phyloP scores from a whole-genome alignment of 192 early-diverging fungal species.

The Geranomyces michiganensis region DNA sequence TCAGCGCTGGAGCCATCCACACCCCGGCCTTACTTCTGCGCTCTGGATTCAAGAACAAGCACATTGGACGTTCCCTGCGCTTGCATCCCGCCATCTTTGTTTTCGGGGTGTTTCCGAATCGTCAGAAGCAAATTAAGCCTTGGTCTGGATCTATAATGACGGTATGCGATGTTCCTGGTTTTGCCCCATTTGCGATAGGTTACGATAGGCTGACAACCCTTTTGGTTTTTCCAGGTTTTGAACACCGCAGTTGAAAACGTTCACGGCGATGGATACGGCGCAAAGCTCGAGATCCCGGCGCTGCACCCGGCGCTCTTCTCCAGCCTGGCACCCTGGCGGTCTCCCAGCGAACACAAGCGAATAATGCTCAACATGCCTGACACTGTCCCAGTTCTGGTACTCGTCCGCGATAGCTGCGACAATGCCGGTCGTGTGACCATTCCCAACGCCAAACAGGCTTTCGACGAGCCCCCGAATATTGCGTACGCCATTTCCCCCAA shows the following conservation, averaged over 20 bases:
- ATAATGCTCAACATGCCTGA: conserved; percentile 51
- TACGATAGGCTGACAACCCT: too few species aligned
- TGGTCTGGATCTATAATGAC: conserved; percentile 66
- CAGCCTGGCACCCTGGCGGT: conserved; percentile 51
- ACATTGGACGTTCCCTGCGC: conserved; percentile 69
- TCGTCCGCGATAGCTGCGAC: conserved; percentile 65
- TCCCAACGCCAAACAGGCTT: conserved; percentile 45
- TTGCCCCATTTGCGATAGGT: neutral
- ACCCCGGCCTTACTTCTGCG: conserved; percentile 65
- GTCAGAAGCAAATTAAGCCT: conserved; percentile 37
- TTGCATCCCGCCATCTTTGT: conserved; percentile 65
- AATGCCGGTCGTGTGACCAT: conserved; percentile 44
- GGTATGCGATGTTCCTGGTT: neutral
- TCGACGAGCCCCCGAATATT: conserved; percentile 32
- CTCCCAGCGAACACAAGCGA: conserved; percentile 54
- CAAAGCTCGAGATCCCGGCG: conserved; percentile 64
- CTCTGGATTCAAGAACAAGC: conserved; percentile 66
- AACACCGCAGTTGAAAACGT: conserved; percentile 56
- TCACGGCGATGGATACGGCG: conserved; percentile 67
- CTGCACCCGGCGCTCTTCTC: conserved; percentile 58
- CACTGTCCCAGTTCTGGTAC: conserved; percentile 53
- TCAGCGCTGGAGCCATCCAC: conserved; percentile 66
- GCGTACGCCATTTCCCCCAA: conserved; percentile 53
- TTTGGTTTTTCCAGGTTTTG: conserved; percentile 31
- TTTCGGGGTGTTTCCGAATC: conserved; percentile 68